These are phyloP conservation scores for Mucuna pruriens DNA, from an alignment of 306 rosid species.

Conservation along the genomic window DNA sequence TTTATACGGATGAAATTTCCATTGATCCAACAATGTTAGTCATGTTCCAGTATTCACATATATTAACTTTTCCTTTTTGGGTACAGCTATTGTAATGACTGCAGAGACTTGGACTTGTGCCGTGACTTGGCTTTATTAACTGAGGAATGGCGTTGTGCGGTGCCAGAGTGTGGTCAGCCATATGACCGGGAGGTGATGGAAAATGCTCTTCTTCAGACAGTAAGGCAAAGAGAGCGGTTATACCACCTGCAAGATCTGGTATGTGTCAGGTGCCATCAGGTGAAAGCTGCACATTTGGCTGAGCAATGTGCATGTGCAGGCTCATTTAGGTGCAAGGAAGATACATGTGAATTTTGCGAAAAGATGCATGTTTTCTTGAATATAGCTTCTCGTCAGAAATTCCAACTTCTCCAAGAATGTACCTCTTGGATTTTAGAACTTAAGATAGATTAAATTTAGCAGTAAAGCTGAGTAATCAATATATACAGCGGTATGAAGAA, in stretches of 20 bases:
- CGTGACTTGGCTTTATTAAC: constrained; percentile 67
- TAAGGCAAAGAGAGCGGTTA: constrained; percentile 81
- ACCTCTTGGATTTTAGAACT: constrained; percentile 80
- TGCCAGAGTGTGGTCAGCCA: constrained; percentile 92
- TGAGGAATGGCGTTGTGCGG: constrained; percentile 84
- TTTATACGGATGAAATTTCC: not conserved
- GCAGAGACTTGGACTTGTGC: constrained; percentile 89
- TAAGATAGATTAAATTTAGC: constrained; percentile 25
- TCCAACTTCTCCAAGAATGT: constrained; percentile 79
- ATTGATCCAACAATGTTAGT: not conserved
- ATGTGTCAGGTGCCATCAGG: constrained; percentile 71
- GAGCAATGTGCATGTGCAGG: constrained; percentile 91
- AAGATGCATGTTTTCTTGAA: constrained; percentile 56
- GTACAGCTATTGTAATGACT: constrained; percentile 84
- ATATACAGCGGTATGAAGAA: not conserved
- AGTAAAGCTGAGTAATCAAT: not conserved
- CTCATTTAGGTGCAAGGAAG: constrained; percentile 80
- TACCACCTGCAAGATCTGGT: constrained; percentile 87
- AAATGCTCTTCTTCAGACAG: constrained; percentile 79
- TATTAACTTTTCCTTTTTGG: not conserved
- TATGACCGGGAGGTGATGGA: constrained; percentile 84
- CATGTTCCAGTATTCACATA: constrained; percentile 17
- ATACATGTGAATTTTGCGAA: constrained; percentile 46
- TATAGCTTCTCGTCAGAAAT: constrained; percentile 78
- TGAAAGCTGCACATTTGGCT: constrained; percentile 86